Evolutionary conservation across 2,329 filamentous ascomycete genomes (phyloP).

Genomic region (Furcasterigmium furcatum): DNA sequence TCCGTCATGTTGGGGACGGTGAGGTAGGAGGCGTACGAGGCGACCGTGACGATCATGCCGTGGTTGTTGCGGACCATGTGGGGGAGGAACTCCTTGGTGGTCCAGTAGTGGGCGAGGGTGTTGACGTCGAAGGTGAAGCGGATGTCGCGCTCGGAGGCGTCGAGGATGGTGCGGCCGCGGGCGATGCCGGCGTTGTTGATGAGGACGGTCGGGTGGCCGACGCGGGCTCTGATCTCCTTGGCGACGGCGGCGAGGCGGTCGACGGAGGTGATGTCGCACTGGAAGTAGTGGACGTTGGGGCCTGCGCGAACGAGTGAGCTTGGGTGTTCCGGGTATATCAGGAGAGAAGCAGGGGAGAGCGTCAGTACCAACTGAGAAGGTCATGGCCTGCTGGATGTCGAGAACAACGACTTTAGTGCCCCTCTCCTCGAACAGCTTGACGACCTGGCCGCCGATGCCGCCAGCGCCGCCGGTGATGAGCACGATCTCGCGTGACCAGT

Average conservation of each 20-base stretch:
- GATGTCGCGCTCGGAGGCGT: conserved; percentile 53
- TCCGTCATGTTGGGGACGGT: conserved; percentile 61
- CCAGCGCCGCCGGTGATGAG: conserved; percentile 72
- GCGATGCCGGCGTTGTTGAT: conserved; percentile 71
- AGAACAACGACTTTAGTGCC: conserved; percentile 68
- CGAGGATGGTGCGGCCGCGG: conserved; percentile 59
- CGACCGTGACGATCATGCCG: conserved; percentile 70
- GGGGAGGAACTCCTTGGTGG: conserved; percentile 66
- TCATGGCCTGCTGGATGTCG: conserved; percentile 59
- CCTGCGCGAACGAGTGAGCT: conserved; percentile 17
- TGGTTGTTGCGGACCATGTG: conserved; percentile 61
- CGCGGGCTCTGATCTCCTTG: conserved; percentile 44
- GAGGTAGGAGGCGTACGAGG: conserved; percentile 60
- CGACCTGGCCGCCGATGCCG: conserved; percentile 68
- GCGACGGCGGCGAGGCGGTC: conserved; percentile 49
- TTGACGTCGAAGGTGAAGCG: conserved; percentile 72
- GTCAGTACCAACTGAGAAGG: conserved; percentile 48
- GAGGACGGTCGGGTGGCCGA: conserved; percentile 66
- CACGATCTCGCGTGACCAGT: conserved; percentile 68
- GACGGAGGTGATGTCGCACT: conserved; percentile 65
- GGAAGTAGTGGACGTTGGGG: conserved; percentile 62
- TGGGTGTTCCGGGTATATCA: too few species aligned
- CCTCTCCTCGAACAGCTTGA: conserved; percentile 60
- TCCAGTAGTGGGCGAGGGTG: conserved; percentile 63
- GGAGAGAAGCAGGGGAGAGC: too few species aligned